Percentiles rank a stretch among this genome's conserved stretches.
phyloP scores from a whole-genome alignment of 2,329 filamentous ascomycete genomes.

The Colletotrichum sp. region DNA sequence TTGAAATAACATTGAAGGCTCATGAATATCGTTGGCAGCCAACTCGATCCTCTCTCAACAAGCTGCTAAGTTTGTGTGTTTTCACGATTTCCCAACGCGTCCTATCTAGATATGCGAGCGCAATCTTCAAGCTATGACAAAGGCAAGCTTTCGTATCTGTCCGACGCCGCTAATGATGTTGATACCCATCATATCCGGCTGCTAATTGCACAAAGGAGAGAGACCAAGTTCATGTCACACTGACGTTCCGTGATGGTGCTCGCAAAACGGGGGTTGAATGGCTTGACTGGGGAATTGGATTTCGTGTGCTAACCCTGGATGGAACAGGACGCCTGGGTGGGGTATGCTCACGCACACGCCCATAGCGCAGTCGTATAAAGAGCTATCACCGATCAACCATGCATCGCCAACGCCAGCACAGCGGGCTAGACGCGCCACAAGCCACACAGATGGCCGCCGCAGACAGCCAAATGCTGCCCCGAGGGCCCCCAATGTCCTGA shows the following conservation, averaged over 20 bases:
- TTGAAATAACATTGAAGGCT: no score
- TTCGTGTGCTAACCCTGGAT: neutral
- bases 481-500: neutral
- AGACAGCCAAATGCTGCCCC: neutral
- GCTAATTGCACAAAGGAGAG: neutral
- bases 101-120: neutral
- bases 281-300: neutral
- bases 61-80: neutral
- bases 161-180: neutral
- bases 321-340: neutral
- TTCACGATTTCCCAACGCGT: neutral
- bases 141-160: neutral
- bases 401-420: neutral
- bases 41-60: neutral
- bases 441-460: conserved; percentile 10
- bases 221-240: neutral
- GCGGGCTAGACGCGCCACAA: neutral
- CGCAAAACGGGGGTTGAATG: neutral
- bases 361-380: neutral
- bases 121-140: neutral
- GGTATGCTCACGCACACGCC: neutral
- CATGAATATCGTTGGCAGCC: neutral
- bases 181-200: neutral
- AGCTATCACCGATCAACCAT: neutral
- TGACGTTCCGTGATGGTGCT: neutral